phyloP scores from a whole-genome alignment of 2,329 filamentous ascomycete genomes.

The Calonectria montana region DNA sequence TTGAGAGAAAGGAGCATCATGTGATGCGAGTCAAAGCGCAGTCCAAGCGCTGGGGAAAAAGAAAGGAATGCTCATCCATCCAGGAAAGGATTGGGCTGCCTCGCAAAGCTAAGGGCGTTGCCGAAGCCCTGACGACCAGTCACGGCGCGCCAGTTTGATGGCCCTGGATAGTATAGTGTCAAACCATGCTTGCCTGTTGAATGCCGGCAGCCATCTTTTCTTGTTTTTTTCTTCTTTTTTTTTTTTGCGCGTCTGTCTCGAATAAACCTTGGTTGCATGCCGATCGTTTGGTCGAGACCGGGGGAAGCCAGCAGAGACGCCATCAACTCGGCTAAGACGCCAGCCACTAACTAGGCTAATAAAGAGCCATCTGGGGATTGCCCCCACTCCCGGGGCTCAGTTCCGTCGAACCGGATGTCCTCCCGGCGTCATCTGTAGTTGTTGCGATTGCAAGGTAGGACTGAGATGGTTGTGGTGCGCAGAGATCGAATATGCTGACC shows the following conservation, averaged over 20 bases:
- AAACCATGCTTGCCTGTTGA: neutral
- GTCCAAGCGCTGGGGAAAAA: neutral
- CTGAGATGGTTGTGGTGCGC: too few relatives aligned
- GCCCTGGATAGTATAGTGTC: neutral
- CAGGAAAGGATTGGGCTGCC: neutral
- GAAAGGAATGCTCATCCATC: neutral
- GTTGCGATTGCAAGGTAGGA: neutral
- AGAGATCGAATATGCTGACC: too few relatives aligned
- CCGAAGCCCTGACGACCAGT: neutral
- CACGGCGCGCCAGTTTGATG: neutral
- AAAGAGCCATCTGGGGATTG: neutral
- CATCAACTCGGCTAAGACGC: neutral
- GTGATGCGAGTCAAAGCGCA: neutral
- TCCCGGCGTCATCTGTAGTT: slow-evolving; percentile 22
- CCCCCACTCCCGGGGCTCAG: neutral
- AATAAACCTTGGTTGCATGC: neutral
- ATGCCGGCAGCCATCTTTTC: neutral
- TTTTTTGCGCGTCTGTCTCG: neutral
- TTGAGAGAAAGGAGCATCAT: neutral
- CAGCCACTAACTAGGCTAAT: neutral
- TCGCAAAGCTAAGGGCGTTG: neutral
- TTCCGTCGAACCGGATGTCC: slow-evolving; percentile 28
- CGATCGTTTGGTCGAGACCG: neutral
- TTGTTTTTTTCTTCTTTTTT: neutral
- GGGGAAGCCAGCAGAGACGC: neutral